A percentile compares a stretch with the other conserved stretches of the same genome.
Conservation (phyloP, 1,284 basidiomycete genomes). For the Malassezia equina region DNA sequence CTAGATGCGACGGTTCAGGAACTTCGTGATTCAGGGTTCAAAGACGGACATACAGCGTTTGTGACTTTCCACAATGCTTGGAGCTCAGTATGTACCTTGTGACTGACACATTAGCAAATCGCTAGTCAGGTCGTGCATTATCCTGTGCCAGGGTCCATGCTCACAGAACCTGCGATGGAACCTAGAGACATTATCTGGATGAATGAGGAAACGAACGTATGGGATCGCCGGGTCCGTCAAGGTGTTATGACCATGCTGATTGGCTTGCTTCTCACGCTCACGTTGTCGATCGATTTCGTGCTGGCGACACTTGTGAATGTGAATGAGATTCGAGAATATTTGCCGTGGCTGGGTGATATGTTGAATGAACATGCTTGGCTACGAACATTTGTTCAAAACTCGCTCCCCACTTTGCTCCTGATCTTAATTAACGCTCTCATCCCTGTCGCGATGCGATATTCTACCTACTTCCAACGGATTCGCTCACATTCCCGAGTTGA, state of each 20-base stretch:
- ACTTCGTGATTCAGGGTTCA: conserved; percentile 27
- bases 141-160: conserved; percentile 33
- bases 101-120: conserved; percentile 56
- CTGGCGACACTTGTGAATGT: conserved; percentile 78
- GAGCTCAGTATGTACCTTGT: conserved; percentile 53
- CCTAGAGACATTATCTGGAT: conserved; percentile 92
- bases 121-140: conserved; percentile 73
- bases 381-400: conserved; percentile 80
- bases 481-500: conserved; percentile 83
- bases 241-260: conserved; percentile 52
- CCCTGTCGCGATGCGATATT: conserved; percentile 82
- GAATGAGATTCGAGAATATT: conserved; percentile 75
- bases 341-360: conserved; percentile 67
- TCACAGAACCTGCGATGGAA: conserved; percentile 61
- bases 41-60: conserved; percentile 67
- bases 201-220: conserved; percentile 61
- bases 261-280: conserved; percentile 56
- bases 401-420: conserved; percentile 77
- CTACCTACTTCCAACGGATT: conserved; percentile 71
- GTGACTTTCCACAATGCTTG: conserved; percentile 95
- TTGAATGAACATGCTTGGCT: conserved; percentile 71
- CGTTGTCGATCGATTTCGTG: conserved; percentile 50
- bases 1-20: conserved; percentile 30
- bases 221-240: conserved; percentile 34
- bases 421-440: conserved; percentile 78